Conservation (phyloP, 176 grass and related monocot species). For the Alloteropsis semialata region DNA sequence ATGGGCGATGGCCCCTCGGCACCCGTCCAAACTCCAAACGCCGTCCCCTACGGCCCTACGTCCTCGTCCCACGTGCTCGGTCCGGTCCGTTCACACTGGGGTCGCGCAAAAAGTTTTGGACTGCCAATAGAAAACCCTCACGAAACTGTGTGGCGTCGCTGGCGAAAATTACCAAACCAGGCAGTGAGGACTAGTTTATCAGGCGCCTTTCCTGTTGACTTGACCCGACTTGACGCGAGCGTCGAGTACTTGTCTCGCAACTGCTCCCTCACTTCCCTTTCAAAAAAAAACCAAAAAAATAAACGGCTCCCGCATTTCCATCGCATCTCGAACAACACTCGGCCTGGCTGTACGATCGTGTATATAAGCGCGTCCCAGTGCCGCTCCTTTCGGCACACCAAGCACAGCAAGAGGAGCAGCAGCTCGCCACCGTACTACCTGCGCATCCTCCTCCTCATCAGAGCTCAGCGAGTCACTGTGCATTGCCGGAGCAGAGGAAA, state of each 20-base stretch:
- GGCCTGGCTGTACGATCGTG: background rate
- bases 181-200: background rate
- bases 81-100: background rate
- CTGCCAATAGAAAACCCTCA: background rate
- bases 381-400: background rate
- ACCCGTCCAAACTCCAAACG: background rate
- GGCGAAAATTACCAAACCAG: background rate
- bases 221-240: background rate
- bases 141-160: no score
- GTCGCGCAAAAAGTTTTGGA: background rate
- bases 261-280: constrained; percentile 33
- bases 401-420: background rate
- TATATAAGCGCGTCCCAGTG: constrained; percentile 5
- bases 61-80: background rate
- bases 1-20: no score
- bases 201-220: background rate
- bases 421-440: background rate
- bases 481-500: background rate
- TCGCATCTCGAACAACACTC: background rate
- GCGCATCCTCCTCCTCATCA: background rate
- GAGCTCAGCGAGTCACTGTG: background rate
- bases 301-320: constrained; percentile 32
- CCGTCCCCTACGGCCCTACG: no score
- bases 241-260: constrained; percentile 4
- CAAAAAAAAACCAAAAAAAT: no score